These are phyloP conservation scores for Lactarius sp. DNA, from an alignment of 768 basidiomycete species.

Conservation along the genomic window DNA sequence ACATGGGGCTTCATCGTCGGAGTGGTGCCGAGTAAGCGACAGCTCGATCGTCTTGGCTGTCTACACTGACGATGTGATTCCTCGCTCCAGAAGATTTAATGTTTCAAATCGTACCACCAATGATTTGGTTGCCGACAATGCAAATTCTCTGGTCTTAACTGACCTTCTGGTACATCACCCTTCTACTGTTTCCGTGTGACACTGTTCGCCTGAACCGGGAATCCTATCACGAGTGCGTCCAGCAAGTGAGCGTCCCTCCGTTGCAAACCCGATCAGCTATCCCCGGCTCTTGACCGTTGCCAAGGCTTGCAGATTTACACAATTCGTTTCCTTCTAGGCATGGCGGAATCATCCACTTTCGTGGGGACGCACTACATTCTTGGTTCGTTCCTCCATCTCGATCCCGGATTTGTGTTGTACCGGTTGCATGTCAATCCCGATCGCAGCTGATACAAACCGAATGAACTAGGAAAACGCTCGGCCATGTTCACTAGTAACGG, in stretches of 20 bases:
- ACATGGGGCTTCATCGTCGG: constrained; percentile 73
- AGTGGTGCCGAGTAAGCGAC: constrained; percentile 57
- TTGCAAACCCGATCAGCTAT: neutral
- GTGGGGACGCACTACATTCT: constrained; percentile 70
- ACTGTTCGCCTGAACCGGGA: neutral
- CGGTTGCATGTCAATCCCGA: constrained; percentile 1
- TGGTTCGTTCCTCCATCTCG: constrained; percentile 51
- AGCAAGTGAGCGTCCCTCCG: constrained; percentile 40
- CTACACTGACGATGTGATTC: neutral
- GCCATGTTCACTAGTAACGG: constrained; percentile 68
- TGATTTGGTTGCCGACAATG: constrained; percentile 63
- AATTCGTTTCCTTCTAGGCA: constrained; percentile 68
- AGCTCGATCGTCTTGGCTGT: neutral
- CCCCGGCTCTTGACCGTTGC: neutral
- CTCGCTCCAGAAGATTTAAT: constrained; percentile 53
- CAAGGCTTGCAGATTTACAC: constrained; percentile 46
- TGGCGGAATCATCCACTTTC: constrained; percentile 72
- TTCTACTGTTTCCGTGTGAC: constrained; percentile 7
- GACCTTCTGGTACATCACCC: constrained; percentile 49
- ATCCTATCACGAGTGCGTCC: constrained; percentile 50
- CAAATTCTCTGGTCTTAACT: constrained; percentile 57
- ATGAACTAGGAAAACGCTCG: constrained; percentile 67
- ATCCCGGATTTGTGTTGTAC: neutral
- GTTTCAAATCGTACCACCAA: constrained; percentile 56
- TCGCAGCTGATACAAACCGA: constrained; percentile 57